Conservation (phyloP, 2,329 filamentous ascomycete species). For the Shiraia sp. region DNA sequence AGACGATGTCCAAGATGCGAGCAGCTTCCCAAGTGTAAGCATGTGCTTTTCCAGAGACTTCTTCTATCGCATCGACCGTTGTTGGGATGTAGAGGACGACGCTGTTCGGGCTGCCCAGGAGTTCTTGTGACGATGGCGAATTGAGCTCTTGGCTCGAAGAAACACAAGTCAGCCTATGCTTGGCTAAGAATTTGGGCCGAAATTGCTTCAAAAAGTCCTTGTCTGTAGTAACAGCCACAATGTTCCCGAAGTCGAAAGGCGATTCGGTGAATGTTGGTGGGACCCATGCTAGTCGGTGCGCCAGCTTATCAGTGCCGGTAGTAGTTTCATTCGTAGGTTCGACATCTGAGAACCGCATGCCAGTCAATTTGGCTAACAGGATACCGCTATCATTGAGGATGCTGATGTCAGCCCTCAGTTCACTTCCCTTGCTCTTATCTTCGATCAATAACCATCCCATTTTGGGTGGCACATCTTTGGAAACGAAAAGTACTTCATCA, state of each 20-base stretch:
- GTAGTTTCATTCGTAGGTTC: constrained; percentile 23
- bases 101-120: too few relatives aligned
- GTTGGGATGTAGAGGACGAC: too few relatives aligned
- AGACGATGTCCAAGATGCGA: constrained; percentile 4
- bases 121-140: too few relatives aligned
- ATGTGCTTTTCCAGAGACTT: constrained; percentile 9
- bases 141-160: background rate
- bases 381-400: constrained; percentile 10
- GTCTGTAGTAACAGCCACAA: constrained; percentile 19
- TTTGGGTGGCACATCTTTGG: constrained; percentile 29
- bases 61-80: constrained; percentile 3
- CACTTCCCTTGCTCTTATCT: constrained; percentile 11
- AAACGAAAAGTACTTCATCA: constrained; percentile 25
- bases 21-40: constrained; percentile 11
- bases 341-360: constrained; percentile 26
- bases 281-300: constrained; percentile 47
- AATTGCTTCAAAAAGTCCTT: constrained; percentile 3
- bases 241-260: constrained; percentile 24
- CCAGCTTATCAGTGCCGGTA: constrained; percentile 36
- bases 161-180: background rate
- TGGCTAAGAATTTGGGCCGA: background rate
- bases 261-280: constrained; percentile 39
- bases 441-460: constrained; percentile 40
- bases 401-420: constrained; percentile 7
- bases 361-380: constrained; percentile 28